phyloP scores from a whole-genome alignment of 768 basidiomycete genomes.

The Termitomyces sp. region DNA sequence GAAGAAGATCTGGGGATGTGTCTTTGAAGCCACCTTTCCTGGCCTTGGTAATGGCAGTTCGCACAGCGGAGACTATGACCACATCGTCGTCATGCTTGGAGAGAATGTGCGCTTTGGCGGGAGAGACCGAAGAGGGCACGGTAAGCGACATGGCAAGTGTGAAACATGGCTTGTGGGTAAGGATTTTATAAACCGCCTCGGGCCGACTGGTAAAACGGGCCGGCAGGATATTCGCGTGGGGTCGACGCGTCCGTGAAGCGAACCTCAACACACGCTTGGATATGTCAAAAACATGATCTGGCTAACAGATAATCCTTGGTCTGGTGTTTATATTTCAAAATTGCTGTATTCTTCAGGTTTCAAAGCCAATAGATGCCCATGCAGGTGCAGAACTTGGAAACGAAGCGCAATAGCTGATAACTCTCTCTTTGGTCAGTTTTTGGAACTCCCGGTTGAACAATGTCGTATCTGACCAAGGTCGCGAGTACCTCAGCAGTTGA shows the following conservation, averaged over 20 bases:
- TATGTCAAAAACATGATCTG: not conserved
- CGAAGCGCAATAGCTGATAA: slow-evolving; percentile 6
- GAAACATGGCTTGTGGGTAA: not conserved
- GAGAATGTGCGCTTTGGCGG: slow-evolving; percentile 56
- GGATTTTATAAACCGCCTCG: not conserved
- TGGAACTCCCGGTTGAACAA: slow-evolving; percentile 12
- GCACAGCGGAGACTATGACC: slow-evolving; percentile 83
- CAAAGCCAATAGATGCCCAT: slow-evolving; percentile 13
- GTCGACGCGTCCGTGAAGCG: not conserved
- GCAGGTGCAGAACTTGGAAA: slow-evolving; percentile 7
- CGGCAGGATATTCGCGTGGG: not conserved
- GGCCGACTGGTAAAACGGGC: not conserved
- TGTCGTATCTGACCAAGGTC: slow-evolving; percentile 13
- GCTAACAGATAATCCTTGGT: not conserved
- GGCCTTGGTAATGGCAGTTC: slow-evolving; percentile 89
- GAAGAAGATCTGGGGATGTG: slow-evolving; percentile 77
- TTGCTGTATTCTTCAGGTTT: not conserved
- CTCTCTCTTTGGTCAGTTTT: slow-evolving; percentile 8
- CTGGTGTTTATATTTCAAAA: not conserved
- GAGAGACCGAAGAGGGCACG: slow-evolving; percentile 15
- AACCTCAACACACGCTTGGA: not conserved
- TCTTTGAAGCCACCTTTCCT: slow-evolving; percentile 92
- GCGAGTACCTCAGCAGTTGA: not conserved
- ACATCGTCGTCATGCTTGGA: slow-evolving; percentile 81
- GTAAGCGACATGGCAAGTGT: slow-evolving; percentile 2